phyloP scores from a whole-genome alignment of 2,329 filamentous ascomycete genomes.

The Calonectria pseudoturangicola region DNA sequence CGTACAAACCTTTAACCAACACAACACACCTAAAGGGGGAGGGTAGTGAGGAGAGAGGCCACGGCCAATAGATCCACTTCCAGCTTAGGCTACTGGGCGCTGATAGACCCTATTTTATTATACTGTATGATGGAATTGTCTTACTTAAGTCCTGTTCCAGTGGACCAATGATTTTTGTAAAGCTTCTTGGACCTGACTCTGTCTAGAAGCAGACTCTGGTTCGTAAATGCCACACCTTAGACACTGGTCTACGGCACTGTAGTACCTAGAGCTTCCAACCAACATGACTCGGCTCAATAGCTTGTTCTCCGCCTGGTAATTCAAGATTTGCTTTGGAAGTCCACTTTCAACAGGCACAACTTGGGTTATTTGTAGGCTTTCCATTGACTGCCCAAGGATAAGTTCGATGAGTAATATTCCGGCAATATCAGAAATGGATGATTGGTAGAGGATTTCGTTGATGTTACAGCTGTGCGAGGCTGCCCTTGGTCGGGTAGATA shows the following conservation, averaged over 20 bases:
- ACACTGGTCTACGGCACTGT: not conserved
- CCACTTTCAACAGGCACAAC: not conserved
- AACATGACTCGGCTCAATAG: not conserved
- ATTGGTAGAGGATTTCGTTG: not conserved
- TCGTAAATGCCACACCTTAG: not conserved
- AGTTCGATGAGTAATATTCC: constrained; percentile 35
- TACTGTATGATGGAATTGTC: too few species aligned
- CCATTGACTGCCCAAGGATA: not conserved
- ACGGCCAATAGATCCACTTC: too few species aligned
- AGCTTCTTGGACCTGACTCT: not conserved
- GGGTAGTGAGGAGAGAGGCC: too few species aligned
- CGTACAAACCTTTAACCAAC: too few species aligned
- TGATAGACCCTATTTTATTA: too few species aligned
- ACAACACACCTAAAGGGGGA: too few species aligned
- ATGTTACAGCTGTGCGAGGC: too few species aligned
- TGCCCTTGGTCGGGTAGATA: not conserved
- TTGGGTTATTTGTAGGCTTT: not conserved
- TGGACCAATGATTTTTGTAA: not conserved
- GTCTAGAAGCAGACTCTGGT: not conserved
- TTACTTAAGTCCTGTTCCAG: constrained; percentile 4
- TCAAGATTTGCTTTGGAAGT: not conserved
- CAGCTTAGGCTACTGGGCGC: too few species aligned
- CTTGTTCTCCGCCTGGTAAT: not conserved
- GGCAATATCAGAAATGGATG: constrained; percentile 7
- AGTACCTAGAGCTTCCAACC: not conserved